Percentiles rank a stretch among this genome's conserved stretches.
These are phyloP conservation scores for Aspergillus homomorphus DNA, from an alignment of 495 filamentous ascomycete genomes.

Conservation along the genomic window DNA sequence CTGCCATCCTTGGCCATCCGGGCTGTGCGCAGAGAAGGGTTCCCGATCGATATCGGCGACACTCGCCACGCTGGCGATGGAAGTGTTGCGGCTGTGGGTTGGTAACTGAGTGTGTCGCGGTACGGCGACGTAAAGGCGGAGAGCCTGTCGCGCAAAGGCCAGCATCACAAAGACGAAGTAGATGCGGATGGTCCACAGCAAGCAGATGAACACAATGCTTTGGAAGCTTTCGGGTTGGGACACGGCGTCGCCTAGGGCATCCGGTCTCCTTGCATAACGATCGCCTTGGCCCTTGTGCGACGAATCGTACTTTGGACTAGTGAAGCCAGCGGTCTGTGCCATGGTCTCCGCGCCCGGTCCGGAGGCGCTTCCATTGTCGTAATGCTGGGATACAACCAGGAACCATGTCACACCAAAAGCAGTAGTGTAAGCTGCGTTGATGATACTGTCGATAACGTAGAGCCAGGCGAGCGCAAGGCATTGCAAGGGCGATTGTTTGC, in stretches of 20 bases:
- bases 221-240: conserved; percentile 68
- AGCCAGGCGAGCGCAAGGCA: conserved; percentile 70
- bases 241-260: conserved; percentile 48
- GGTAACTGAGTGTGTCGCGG: conserved; percentile 45
- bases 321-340: conserved; percentile 65
- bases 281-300: conserved; percentile 27
- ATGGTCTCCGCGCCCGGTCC: conserved; percentile 53
- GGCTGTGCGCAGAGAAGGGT: conserved; percentile 64
- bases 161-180: conserved; percentile 81
- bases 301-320: conserved; percentile 61
- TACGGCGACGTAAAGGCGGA: conserved; percentile 54
- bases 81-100: conserved; percentile 46
- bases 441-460: conserved; percentile 72
- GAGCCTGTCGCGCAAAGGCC: conserved; percentile 69
- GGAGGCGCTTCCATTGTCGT: conserved; percentile 39
- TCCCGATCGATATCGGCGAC: conserved; percentile 56
- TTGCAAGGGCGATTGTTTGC: conserved; percentile 63
- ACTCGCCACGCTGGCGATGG: conserved; percentile 43
- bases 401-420: conserved; percentile 84
- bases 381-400: conserved; percentile 59
- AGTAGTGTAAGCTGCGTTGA: conserved; percentile 74
- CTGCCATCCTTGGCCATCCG: conserved; percentile 71
- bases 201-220: conserved; percentile 68
- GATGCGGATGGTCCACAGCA: conserved; percentile 66
- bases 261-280: conserved; percentile 29